Base-by-base conservation (phyloP, 208 protist genomes). In the Leishmania tropica region DNA sequence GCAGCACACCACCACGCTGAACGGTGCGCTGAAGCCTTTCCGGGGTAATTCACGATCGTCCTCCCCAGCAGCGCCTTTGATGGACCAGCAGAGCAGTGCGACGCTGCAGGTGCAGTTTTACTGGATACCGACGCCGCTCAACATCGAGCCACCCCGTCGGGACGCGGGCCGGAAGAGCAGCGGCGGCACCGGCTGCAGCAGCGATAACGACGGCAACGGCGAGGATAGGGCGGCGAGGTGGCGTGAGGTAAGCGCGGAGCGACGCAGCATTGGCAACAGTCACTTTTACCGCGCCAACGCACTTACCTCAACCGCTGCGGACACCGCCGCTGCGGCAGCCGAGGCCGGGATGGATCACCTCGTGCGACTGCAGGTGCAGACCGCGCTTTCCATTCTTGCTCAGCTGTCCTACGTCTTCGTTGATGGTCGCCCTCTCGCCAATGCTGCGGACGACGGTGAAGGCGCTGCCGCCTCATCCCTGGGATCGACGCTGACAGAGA, bases 41-140 rank as follows among this genome's bases (percentile, higher is more conserved):
- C 56, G 77, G 17, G 72, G 62, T 37, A 78, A 67, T 37, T 68
- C 72, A 21, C 54, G 1, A 37, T 21, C 28, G 37, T 64, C 42
- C 28, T 54, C 77, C n/a, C 21, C 72, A 65, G 37, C 76, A 45
- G 77, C 42, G 3, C 17, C 81, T 3, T 54, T 64, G 58, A 62
- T 60, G 21, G 81, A 85, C 3, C 71, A 74, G 73, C 81, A 81
- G 64, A 76, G 31, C 45, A 78, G 83, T 1, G 78, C 83, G 6
- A 86, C 83, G 37, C 78, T 86, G 73, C 83, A 83, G 58, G 83
- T 86, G 31, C 83, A 86, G 74, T 83, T 86, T 73, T 71, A 86
- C 47, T 86, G 83, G 83, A 35, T 83, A 56, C 42, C 75, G 4
- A 86, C 83, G 13, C 83, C 83, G 19, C 60, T 54, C 4, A 75